phyloP scores from a whole-genome alignment of 768 basidiomycete species.

The Kondoa subrosea region DNA sequence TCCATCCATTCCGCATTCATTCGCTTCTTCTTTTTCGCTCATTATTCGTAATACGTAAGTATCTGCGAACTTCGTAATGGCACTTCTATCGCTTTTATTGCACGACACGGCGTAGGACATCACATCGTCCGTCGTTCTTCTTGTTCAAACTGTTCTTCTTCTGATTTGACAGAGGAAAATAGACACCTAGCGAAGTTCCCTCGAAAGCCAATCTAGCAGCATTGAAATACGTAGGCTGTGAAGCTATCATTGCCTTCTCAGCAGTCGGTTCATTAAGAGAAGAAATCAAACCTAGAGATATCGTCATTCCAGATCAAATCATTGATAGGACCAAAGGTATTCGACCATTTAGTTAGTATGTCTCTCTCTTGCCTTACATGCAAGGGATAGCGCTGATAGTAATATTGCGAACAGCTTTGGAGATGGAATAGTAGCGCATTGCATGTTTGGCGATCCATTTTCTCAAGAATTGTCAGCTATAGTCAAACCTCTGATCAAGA shows the following conservation, averaged over 20 bases:
- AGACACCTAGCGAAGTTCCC: constrained; percentile 59
- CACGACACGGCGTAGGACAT: constrained; percentile 76
- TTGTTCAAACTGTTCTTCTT: not conserved
- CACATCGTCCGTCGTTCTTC: constrained; percentile 34
- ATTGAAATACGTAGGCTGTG: constrained; percentile 75
- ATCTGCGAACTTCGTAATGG: constrained; percentile 76
- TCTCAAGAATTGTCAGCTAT: constrained; percentile 43
- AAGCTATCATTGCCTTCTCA: constrained; percentile 78
- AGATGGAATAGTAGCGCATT: constrained; percentile 69
- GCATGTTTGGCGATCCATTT: constrained; percentile 59
- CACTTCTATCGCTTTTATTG: constrained; percentile 61
- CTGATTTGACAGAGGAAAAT: not conserved
- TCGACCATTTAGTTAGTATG: not conserved
- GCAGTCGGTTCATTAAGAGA: constrained; percentile 90
- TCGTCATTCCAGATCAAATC: constrained; percentile 73
- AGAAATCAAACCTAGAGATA: constrained; percentile 77
- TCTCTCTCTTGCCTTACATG: constrained; percentile 6
- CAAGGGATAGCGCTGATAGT: no score
- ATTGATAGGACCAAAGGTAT: constrained; percentile 76
- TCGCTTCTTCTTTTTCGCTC: no score
- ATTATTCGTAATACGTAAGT: no score
- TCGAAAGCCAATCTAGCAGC: constrained; percentile 86
- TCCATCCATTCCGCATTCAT: no score
- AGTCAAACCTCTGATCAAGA: constrained; percentile 48
- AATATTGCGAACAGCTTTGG: constrained; percentile 40